Conservation (phyloP, 2,329 filamentous ascomycete species). For the Bipolaris gigantea region DNA sequence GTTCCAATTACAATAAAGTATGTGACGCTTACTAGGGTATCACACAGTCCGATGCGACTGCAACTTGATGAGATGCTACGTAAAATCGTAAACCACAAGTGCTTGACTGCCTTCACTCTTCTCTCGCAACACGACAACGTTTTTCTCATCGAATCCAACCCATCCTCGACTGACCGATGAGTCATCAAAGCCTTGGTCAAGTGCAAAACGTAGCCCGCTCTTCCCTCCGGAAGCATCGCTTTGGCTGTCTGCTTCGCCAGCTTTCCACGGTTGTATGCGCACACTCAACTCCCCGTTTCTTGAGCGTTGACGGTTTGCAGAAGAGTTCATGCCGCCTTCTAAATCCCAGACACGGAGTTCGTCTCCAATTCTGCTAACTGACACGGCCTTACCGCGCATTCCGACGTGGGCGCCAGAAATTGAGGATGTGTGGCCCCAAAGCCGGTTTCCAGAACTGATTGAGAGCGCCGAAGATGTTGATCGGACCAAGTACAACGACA, state of each 20-base stretch:
- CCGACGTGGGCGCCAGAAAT: conserved; percentile 86
- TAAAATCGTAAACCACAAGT: conserved; percentile 86
- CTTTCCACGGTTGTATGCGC: conserved; percentile 51
- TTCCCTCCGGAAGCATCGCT: conserved; percentile 29
- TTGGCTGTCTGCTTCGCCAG: conserved; percentile 15
- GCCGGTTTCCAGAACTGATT: conserved; percentile 71
- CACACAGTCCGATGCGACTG: neutral
- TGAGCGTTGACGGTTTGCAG: conserved; percentile 46
- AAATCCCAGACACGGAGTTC: conserved; percentile 81
- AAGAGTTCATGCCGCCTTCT: conserved; percentile 66
- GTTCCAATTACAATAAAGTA: neutral
- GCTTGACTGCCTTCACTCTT: conserved; percentile 68
- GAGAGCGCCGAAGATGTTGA: conserved; percentile 67
- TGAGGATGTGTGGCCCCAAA: conserved; percentile 91
- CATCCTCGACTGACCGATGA: conserved; percentile 58
- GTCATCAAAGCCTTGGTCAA: conserved; percentile 44
- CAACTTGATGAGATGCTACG: conserved; percentile 46
- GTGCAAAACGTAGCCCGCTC: conserved; percentile 39
- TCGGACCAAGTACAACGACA: conserved; percentile 79
- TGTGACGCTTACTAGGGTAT: neutral
- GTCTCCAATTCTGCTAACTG: conserved; percentile 76
- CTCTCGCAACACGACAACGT: conserved; percentile 83
- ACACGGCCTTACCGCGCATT: conserved; percentile 82
- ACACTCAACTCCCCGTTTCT: conserved; percentile 57
- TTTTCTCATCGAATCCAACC: conserved; percentile 89